Conservation (phyloP, 352 stramenopile species). For the Pythium sp. region DNA sequence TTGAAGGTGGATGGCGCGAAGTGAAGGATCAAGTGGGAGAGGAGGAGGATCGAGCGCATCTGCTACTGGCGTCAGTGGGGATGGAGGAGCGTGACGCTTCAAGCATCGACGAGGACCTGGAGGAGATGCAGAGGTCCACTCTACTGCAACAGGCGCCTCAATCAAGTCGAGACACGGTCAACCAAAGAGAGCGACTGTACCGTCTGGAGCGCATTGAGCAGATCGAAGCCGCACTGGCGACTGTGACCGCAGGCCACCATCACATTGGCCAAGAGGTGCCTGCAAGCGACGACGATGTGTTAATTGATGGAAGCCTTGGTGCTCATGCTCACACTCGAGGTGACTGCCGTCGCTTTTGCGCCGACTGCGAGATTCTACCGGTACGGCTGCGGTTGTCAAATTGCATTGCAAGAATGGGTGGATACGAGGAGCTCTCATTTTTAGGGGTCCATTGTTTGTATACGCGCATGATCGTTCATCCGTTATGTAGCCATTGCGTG, state of each 20-base stretch:
- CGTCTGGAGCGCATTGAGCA: constrained; percentile 28
- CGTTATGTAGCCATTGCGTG: constrained; percentile 58
- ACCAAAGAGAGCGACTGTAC: constrained; percentile 12
- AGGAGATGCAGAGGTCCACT: background rate
- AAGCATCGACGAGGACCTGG: background rate
- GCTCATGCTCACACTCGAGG: background rate
- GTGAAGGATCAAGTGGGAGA: background rate
- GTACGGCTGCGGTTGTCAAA: constrained; percentile 5
- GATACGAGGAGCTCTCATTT: no score
- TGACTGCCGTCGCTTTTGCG: constrained; percentile 23
- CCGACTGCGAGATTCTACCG: constrained; percentile 26
- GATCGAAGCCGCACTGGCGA: constrained; percentile 24
- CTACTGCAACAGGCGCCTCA: background rate
- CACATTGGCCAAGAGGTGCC: no score
- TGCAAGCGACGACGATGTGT: background rate
- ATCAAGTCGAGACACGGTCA: background rate
- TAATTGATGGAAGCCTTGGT: background rate
- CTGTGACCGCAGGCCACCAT: no score
- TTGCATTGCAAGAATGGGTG: background rate
- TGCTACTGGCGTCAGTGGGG: background rate
- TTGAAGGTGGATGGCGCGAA: background rate
- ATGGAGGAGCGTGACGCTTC: constrained; percentile 2
- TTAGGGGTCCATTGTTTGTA: no score
- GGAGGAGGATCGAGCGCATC: background rate
- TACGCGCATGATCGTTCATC: background rate